These are phyloP conservation scores for Coniosporium apollinis DNA, from an alignment of 495 filamentous ascomycete genomes.

Conservation along the genomic window DNA sequence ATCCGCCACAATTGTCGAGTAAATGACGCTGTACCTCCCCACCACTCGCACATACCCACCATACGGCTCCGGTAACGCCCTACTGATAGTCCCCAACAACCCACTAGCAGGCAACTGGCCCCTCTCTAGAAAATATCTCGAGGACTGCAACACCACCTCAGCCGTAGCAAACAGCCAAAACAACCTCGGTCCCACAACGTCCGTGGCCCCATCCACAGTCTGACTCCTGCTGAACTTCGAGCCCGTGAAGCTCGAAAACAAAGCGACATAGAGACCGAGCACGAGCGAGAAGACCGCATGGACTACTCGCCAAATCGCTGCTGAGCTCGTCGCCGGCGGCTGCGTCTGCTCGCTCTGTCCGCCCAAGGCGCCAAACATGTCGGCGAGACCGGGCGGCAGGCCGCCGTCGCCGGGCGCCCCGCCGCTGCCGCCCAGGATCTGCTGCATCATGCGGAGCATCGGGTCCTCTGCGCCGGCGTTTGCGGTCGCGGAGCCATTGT, in stretches of 20 bases:
- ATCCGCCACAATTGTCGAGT: conserved; percentile 42
- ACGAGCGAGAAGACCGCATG: conserved; percentile 57
- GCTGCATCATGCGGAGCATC: conserved; percentile 43
- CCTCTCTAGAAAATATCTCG: conserved; percentile 47
- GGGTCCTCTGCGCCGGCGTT: conserved; percentile 32
- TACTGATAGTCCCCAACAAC: conserved; percentile 38
- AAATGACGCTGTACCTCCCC: conserved; percentile 53
- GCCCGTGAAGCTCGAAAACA: conserved; percentile 44
- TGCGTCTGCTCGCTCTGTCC: conserved; percentile 20
- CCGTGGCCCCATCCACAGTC: conserved; percentile 19
- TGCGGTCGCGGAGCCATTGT: conserved; percentile 12
- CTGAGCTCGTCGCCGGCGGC: conserved; percentile 28
- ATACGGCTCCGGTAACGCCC: conserved; percentile 39
- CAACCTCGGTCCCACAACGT: conserved; percentile 14
- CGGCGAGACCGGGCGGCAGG: conserved; percentile 31
- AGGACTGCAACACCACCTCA: conserved; percentile 54
- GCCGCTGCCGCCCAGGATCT: conserved; percentile 34
- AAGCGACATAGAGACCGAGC: conserved; percentile 52
- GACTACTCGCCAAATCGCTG: conserved; percentile 55
- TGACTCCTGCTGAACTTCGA: conserved; percentile 21
- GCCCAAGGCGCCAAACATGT: conserved; percentile 16
- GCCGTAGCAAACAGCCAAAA: conserved; percentile 74
- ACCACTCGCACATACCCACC: conserved; percentile 40
- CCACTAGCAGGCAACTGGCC: conserved; percentile 28
- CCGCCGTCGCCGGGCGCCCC: conserved; percentile 23